Conservation (phyloP, 2,329 filamentous ascomycete species). For the Sphaceloma murrayae region DNA sequence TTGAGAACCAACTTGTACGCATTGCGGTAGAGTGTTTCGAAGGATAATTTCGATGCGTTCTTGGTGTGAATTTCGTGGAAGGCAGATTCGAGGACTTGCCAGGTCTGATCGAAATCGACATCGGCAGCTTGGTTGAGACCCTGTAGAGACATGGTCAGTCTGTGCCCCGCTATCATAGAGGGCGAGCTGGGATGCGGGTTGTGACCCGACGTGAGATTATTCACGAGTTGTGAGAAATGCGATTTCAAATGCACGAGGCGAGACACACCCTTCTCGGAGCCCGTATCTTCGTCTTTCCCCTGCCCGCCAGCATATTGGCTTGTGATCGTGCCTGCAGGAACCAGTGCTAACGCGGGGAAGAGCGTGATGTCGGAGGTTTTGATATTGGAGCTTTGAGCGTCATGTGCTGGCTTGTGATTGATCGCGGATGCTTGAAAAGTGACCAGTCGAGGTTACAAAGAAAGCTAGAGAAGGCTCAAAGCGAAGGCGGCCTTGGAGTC, state of each 20-base stretch:
- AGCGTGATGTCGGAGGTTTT: slow-evolving; percentile 10
- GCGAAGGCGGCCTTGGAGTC: neutral
- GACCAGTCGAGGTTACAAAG: neutral
- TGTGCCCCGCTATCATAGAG: slow-evolving; percentile 2
- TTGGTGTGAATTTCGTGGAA: slow-evolving; percentile 84
- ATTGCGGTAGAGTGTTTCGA: slow-evolving; percentile 88
- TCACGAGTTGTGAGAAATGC: neutral
- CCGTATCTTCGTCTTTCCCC: slow-evolving; percentile 54
- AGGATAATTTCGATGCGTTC: slow-evolving; percentile 80
- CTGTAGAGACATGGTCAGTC: slow-evolving; percentile 31
- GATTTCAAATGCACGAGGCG: neutral
- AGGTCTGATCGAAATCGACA: slow-evolving; percentile 77
- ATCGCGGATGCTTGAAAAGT: neutral
- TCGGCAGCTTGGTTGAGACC: slow-evolving; percentile 48
- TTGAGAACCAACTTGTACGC: slow-evolving; percentile 89
- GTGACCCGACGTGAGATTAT: neutral
- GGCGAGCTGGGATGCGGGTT: neutral
- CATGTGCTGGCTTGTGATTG: neutral
- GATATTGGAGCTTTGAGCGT: slow-evolving; percentile 15
- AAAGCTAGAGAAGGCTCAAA: neutral
- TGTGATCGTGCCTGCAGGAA: neutral
- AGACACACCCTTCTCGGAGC: slow-evolving; percentile 56
- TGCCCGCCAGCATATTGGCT: slow-evolving; percentile 41
- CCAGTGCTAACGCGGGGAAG: slow-evolving; percentile 14
- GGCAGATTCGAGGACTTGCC: slow-evolving; percentile 66